Evolutionary conservation across 2,329 filamentous ascomycete species (phyloP), one percentile per base, ranked within the genome.

Genomic region (Monosporascus sp.): DNA sequence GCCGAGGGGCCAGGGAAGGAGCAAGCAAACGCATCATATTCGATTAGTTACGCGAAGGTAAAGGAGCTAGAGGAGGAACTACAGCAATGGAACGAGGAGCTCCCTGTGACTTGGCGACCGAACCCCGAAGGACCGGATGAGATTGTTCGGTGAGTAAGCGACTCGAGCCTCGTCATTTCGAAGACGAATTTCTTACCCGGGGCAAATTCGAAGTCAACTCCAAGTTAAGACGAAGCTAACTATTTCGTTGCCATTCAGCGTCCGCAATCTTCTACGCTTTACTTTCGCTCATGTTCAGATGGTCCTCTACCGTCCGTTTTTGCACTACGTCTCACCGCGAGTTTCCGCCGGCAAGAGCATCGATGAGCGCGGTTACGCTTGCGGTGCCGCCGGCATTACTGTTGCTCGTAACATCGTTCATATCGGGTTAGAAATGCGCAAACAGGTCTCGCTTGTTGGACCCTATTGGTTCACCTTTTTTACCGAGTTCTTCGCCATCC

Each of bases 391-490:
- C 1, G 81, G 80, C 2, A 78, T 85, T 51, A 85, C 79, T 55
- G 77, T 91, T 14, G 82, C 81, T 9, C 76, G 78, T 4, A 88
- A 93, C 63, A 89, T 94, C 56, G 82, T 94, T 37, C 88, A 92
- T 63, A 90, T 93, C 54, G 87, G 86, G 5, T 79, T 84, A 22
- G 87, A 91, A 63, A 92, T 92, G 75, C 85, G 87, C 59, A 86
- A 85, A 65, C 82, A 87, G 63, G 82, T 86, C 4, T 76, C 90
- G 7, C 75, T 94, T n/a, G 86, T 87, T 57, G 90, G 89, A 1
- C 87, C 89, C 0, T 92, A 91, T 69, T 94, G 89, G 89, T 93
- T 93, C 65, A 88, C 89, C 60, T 83, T 93, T 66, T 93, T 91
- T 65, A 91, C 88, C 2, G 87, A 89, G 17, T 92, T 91, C 71